phyloP scores from a whole-genome alignment of 2,329 filamentous ascomycete genomes.

The Geosmithia morbida region DNA sequence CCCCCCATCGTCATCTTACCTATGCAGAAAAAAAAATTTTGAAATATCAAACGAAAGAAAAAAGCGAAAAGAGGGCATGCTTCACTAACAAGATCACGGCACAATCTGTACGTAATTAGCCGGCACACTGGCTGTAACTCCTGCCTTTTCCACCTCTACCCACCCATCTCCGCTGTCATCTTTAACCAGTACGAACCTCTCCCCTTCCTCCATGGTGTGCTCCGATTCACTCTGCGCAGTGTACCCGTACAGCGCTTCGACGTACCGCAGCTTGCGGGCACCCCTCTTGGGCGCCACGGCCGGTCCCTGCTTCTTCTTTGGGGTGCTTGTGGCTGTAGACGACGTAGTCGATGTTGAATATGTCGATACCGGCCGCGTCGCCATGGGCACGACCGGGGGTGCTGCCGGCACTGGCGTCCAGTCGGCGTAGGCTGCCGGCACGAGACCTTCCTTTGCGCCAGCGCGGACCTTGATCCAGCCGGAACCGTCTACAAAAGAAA shows the following conservation, averaged over 20 bases:
- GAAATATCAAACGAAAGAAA: neutral
- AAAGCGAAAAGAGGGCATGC: neutral
- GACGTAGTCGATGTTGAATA: constrained; percentile 55
- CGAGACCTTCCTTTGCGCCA: constrained; percentile 65
- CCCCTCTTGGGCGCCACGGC: constrained; percentile 82
- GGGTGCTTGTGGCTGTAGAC: constrained; percentile 15
- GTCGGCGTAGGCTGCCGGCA: constrained; percentile 79
- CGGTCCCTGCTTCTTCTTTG: constrained; percentile 71
- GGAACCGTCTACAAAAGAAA: constrained; percentile 54
- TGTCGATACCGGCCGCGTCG: constrained; percentile 52
- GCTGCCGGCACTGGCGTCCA: constrained; percentile 22
- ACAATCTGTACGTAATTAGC: constrained; percentile 82
- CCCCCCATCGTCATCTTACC: neutral
- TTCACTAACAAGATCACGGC: neutral
- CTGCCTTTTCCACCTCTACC: constrained; percentile 91
- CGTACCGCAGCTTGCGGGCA: constrained; percentile 87
- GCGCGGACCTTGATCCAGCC: constrained; percentile 82
- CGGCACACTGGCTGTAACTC: constrained; percentile 75
- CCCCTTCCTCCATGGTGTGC: constrained; percentile 81
- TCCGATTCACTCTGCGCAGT: constrained; percentile 72
- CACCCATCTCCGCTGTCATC: constrained; percentile 87
- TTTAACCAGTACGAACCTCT: constrained; percentile 79
- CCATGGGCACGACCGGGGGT: neutral
- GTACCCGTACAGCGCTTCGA: constrained; percentile 89
- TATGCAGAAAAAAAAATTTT: neutral